Evolutionary conservation across 495 filamentous ascomycete species (phyloP).

Genomic region (Penicillium flavigenum): DNA sequence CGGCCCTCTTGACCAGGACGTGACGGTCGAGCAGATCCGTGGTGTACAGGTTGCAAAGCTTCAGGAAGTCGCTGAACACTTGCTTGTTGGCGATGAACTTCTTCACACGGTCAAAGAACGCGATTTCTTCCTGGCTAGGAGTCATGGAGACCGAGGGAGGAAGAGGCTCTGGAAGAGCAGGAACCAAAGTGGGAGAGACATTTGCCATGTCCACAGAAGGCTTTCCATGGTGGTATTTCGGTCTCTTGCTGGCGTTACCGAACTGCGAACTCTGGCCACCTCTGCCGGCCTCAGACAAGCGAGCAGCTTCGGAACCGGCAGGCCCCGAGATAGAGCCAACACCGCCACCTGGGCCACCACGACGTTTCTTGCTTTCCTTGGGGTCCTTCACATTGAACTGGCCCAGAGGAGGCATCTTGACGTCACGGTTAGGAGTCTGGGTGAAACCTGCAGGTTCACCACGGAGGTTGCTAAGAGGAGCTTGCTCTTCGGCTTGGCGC

Average conservation of each 20-base stretch:
- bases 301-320: slow-evolving; percentile 35
- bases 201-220: slow-evolving; percentile 62
- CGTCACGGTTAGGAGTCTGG: slow-evolving; percentile 52
- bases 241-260: slow-evolving; percentile 57
- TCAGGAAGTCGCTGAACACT: slow-evolving; percentile 90
- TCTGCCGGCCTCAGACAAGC: slow-evolving; percentile 38
- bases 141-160: slow-evolving; percentile 59
- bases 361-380: slow-evolving; percentile 81
- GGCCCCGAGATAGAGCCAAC: slow-evolving; percentile 34
- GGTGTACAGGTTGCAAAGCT: slow-evolving; percentile 90
- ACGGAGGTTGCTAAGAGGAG: slow-evolving; percentile 59
- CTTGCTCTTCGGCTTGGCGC: slow-evolving; percentile 46
- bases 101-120: slow-evolving; percentile 94
- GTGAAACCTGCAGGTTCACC: slow-evolving; percentile 49
- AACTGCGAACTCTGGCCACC: slow-evolving; percentile 36
- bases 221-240: slow-evolving; percentile 63
- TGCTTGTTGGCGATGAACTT: slow-evolving; percentile 93
- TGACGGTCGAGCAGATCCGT: slow-evolving; percentile 85
- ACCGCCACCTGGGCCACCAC: slow-evolving; percentile 47
- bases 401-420: slow-evolving; percentile 88
- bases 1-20: slow-evolving; percentile 74
- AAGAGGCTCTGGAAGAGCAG: slow-evolving; percentile 80
- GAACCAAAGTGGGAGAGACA: slow-evolving; percentile 85
- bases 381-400: slow-evolving; percentile 75
- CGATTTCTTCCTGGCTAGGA: slow-evolving; percentile 75